Evolutionary conservation across 306 rosid genomes (phyloP), one percentile per base, ranked within the genome.

Genomic region (Alnus rubra): DNA sequence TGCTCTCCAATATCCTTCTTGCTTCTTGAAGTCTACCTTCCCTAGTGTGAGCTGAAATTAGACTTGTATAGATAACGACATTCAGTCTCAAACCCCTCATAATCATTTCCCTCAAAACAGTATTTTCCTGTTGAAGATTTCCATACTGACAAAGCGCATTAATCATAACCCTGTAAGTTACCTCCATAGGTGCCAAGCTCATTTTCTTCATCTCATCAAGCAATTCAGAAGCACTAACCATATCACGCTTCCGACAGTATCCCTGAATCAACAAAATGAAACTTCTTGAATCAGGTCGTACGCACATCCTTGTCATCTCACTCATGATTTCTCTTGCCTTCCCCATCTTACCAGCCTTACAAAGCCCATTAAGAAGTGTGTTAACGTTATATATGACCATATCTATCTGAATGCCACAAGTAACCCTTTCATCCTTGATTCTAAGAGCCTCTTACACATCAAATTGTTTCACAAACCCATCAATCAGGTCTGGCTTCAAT

Each of bases 281-380:
- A 35, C 76, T 85, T 56, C 71, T 65, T 23, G 28, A 14, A 62
- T 80, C 82, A 14, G 82, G 86, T 67, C 64, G 71, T 12, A 60
- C 51, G 13, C 91, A 84, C 49, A 44, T 53, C 47, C n/a, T 45
- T 48, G 49, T 70, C 89, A 88, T 85, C 76, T 85, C 91, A 19
- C 60, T 42, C 8, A 88, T 4, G 65, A 88, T 55, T 37, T 10
- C 77, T 55, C 67, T 78, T 48, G 86, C 87, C 77, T 78, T 83
- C 65, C 51, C 85, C 87, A 88, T 78, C 51, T 53, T 49, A 78
- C 87, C 86, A 68, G 74, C 75, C 81, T 55, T 88, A 69, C 86
- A 81, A 33, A 83, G 54, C 64, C 91, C 87, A 52, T 74, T 44
- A 28, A 88, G 58, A 49, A 88, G 33, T 4, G 51, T 71, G 55